A percentile compares a stretch with the other conserved stretches of the same genome.
These are phyloP conservation scores for Kodamaea plutei DNA, from an alignment of 1,139 yeast species.

Conservation along the genomic window DNA sequence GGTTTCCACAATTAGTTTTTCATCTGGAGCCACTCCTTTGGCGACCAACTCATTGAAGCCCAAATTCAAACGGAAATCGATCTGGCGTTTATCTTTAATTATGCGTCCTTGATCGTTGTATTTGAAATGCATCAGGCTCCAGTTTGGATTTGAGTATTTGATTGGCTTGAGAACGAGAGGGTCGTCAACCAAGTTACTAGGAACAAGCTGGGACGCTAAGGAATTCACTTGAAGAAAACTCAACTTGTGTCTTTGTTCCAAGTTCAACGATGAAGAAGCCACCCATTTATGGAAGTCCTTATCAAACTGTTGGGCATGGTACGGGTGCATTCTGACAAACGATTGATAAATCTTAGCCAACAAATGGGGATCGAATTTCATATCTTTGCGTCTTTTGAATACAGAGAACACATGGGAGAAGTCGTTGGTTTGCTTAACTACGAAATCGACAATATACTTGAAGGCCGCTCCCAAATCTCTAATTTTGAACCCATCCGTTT, in stretches of 20 bases:
- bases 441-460: slow-evolving; percentile 6
- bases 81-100: slow-evolving; percentile 20
- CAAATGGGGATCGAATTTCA: slow-evolving; percentile 21
- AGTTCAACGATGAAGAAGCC: background rate
- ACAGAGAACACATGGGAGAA: slow-evolving; percentile 9
- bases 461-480: slow-evolving; percentile 4
- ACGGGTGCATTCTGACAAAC: slow-evolving; percentile 34
- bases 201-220: slow-evolving; percentile 29
- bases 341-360: slow-evolving; percentile 25
- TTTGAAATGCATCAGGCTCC: slow-evolving; percentile 19
- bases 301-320: slow-evolving; percentile 25
- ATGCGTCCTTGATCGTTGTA: slow-evolving; percentile 15
- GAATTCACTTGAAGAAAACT: slow-evolving; percentile 17
- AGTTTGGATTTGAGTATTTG: slow-evolving; percentile 20
- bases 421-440: slow-evolving; percentile 5
- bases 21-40: slow-evolving; percentile 37
- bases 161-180: slow-evolving; percentile 12
- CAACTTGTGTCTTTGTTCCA: background rate
- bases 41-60: slow-evolving; percentile 34
- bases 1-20: slow-evolving; percentile 27
- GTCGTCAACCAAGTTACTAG: slow-evolving; percentile 22
- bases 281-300: slow-evolving; percentile 22
- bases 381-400: slow-evolving; percentile 15
- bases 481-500: slow-evolving; percentile 7
- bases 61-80: slow-evolving; percentile 28